Base-by-base conservation (phyloP, 1,284 basidiomycete genomes). In the Xerocomus amazonicus region DNA sequence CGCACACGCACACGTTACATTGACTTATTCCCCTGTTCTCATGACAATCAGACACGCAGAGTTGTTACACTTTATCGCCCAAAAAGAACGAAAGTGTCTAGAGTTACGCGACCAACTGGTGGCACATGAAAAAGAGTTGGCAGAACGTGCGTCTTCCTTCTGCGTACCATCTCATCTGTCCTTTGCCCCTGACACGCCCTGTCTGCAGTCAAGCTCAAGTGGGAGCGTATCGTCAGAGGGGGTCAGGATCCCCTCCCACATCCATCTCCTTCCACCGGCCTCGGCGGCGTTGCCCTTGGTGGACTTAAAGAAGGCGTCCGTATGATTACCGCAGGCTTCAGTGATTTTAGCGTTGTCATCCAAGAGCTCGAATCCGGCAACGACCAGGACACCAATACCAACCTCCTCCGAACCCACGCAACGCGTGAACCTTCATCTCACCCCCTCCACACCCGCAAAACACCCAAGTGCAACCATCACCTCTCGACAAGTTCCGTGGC, bases 31-130 rank as follows among this genome's bases (percentile, higher is more conserved):
- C 10, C 28, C 12, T 31, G 29, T 31, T 23, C 19, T 23, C 19
- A 23, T 23, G 19, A 23, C 19, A 23, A 41, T 28, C 14, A 90
- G 88, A 60, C 85, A 91, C 59, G 80, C 83, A 14, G 88, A 90
- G 52, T 71, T 90, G 4, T 69, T 90, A 16, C 83, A 78, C 28
- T 85, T 84, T 56, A 90, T 91, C 48, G 88, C 88, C 0, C 87
- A 90, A 68, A 90, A 90, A 56, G 88, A 91, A 62, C 79, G 85
- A 0, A 86, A 82, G 65, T 90, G 87, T 56, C 76, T 90, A 38
- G 88, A 91, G 52, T 72, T 91, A 34, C 80, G 87, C 13, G 79
- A 82, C 4, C 86, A 88, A 58, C 77, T 90, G 3, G 74, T 76
- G 9, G 62, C 68, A 8, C 85, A 90, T 57, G 88, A 91, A 68